phyloP scores from a whole-genome alignment of 2,329 filamentous ascomycete genomes.

The Tolypocladium ovalisporum region DNA sequence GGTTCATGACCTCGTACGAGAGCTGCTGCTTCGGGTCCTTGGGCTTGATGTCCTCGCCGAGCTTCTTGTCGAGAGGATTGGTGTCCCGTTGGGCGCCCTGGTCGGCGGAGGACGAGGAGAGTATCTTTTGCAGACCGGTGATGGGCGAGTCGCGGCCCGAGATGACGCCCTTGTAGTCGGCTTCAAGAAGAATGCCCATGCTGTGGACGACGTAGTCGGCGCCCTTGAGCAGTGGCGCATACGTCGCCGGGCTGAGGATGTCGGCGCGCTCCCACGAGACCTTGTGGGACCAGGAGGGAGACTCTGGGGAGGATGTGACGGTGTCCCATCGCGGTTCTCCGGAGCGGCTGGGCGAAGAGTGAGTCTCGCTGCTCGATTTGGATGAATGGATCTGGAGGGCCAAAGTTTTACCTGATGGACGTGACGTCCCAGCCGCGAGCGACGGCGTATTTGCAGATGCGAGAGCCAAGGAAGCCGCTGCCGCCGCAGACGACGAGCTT shows the following conservation, averaged over 20 bases:
- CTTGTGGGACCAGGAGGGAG: constrained; percentile 70
- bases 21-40: constrained; percentile 63
- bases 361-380: constrained; percentile 5
- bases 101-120: constrained; percentile 54
- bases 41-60: constrained; percentile 50
- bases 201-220: constrained; percentile 85
- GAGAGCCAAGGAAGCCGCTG: constrained; percentile 78
- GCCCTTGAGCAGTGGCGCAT: constrained; percentile 61
- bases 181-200: constrained; percentile 93
- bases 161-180: constrained; percentile 91
- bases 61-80: constrained; percentile 57
- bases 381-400: background rate
- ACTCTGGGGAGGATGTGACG: constrained; percentile 57
- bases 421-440: constrained; percentile 83
- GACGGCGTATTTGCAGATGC: constrained; percentile 86
- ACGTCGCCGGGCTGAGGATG: constrained; percentile 72
- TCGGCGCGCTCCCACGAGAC: constrained; percentile 85
- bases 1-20: constrained; percentile 96
- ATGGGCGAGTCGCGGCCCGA: constrained; percentile 76
- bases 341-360: constrained; percentile 56
- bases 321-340: constrained; percentile 79
- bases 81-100: constrained; percentile 48
- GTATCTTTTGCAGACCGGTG: constrained; percentile 66
- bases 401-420: constrained; percentile 63
- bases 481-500: constrained; percentile 85